Conservation (phyloP, 306 rosid genomes). For the Acmispon strigosus region DNA sequence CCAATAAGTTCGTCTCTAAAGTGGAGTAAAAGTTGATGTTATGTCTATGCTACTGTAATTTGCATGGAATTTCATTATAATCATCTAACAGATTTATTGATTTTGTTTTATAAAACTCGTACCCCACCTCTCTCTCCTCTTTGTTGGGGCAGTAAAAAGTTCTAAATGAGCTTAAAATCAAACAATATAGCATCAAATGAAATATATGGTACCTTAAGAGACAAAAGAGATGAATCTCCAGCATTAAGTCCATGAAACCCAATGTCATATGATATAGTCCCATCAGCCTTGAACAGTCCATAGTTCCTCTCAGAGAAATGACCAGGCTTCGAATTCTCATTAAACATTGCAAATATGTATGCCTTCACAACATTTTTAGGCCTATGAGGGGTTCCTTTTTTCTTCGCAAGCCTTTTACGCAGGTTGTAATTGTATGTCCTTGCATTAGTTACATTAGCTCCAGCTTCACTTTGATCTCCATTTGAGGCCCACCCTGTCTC, state of each 20-base stretch:
- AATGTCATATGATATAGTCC: conserved; percentile 73
- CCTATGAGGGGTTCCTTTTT: conserved; percentile 89
- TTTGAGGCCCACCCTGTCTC: conserved; percentile 97
- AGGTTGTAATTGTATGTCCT: conserved; percentile 84
- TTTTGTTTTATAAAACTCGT: neutral
- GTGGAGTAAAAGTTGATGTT: neutral
- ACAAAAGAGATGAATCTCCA: conserved; percentile 49
- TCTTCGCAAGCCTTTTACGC: conserved; percentile 87
- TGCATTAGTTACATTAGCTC: conserved; percentile 67
- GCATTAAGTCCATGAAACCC: conserved; percentile 86
- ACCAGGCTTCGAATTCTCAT: conserved; percentile 67
- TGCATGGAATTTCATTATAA: neutral
- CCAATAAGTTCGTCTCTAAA: neutral
- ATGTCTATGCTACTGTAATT: neutral
- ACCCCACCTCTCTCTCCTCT: neutral
- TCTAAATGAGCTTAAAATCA: conserved; percentile 5
- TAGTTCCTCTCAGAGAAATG: conserved; percentile 74
- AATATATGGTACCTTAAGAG: conserved; percentile 52
- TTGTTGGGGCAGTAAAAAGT: neutral
- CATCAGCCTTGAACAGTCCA: conserved; percentile 92
- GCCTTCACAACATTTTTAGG: conserved; percentile 77
- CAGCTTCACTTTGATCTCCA: conserved; percentile 64
- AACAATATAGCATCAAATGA: conserved; percentile 14
- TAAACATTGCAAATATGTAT: conserved; percentile 77
- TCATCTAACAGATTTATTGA: neutral